Evolutionary conservation across 2,329 filamentous ascomycete species (phyloP), one percentile per base, ranked within the genome.

Genomic region (Neonectria ditissima): DNA sequence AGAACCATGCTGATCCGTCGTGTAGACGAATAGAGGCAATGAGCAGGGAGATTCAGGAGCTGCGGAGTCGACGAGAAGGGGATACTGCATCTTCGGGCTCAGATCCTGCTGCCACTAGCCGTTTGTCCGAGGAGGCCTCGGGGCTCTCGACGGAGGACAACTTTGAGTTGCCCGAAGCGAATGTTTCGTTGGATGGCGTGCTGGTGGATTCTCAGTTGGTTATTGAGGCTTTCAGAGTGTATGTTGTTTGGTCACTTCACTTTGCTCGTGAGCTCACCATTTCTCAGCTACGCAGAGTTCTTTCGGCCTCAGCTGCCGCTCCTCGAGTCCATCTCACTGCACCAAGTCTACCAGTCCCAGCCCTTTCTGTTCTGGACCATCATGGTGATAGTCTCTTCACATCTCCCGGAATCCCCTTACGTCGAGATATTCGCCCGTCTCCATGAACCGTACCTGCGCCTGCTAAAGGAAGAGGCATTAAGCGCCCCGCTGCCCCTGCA

Each of bases 281-380:
- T 13, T 11, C 0, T 5, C 11, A 69, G 68, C 6, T 70, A 68
- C n/a, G 62, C 66, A 1, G 34, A 67, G 2, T 32, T 68, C 8
- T 70, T 70, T 18, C 65, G 66, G 1, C 67, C 63, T 1, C 61
- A 69, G 1, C 60, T 70, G 1, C 68, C 65, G 14, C 45, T 70
- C 5, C 22, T 70, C 1, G 63, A 58, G 10, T 20, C 59, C 1
- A 55, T 70, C 0, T 63, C 56, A 1, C 48, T 65, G 0, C 39
- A 50, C 22, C 34, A 54, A 2, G 44, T 51, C 0, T 68, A 65
- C 14, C 43, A 44, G 2, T 54, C 41, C 1, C 60, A 68, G 1
- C 56, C 67, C 1, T 57, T 70, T 13, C 48, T 70, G 2, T 70
- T 70, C 59, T 70, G 68, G 68, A 70, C 68, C 4, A 68, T 70